Evolutionary conservation across 106 monocot genomes (phyloP).

Genomic region (Xerophyta viscosa): DNA sequence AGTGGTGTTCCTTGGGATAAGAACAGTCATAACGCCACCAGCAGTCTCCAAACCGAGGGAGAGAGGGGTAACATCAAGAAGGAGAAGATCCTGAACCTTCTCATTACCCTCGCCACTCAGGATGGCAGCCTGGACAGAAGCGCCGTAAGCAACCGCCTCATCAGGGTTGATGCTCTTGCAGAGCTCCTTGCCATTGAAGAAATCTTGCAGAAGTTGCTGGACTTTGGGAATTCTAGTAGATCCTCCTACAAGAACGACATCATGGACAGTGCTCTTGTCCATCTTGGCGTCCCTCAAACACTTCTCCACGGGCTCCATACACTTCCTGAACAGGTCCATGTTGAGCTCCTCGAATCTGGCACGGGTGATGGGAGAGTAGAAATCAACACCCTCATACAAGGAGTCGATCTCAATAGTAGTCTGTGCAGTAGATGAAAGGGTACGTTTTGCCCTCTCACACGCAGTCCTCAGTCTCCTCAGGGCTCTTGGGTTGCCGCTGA

Average conservation of each 20-base stretch:
- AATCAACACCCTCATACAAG: conserved; percentile 26
- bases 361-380: conserved; percentile 28
- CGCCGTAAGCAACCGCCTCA: conserved; percentile 46
- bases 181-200: conserved; percentile 47
- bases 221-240: conserved; percentile 48
- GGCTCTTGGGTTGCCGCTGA: conserved; percentile 32
- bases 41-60: conserved; percentile 24
- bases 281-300: conserved; percentile 38
- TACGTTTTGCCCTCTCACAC: conserved; percentile 34
- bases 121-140: conserved; percentile 41
- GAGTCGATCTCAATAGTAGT: conserved; percentile 37
- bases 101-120: conserved; percentile 38
- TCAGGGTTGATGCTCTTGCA: conserved; percentile 52
- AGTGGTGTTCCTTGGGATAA: conserved; percentile 25
- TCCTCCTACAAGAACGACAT: conserved; percentile 48
- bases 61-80: conserved; percentile 29
- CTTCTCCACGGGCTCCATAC: conserved; percentile 45
- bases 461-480: conserved; percentile 25
- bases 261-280: conserved; percentile 33
- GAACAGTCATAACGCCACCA: conserved; percentile 22
- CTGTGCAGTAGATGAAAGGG: conserved; percentile 29
- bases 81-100: conserved; percentile 31
- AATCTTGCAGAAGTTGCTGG: conserved; percentile 42
- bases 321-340: conserved; percentile 45
- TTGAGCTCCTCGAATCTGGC: conserved; percentile 32